Evolutionary conservation across 805 yeast species (phyloP).

Genomic region (Yarrowia sp.): DNA sequence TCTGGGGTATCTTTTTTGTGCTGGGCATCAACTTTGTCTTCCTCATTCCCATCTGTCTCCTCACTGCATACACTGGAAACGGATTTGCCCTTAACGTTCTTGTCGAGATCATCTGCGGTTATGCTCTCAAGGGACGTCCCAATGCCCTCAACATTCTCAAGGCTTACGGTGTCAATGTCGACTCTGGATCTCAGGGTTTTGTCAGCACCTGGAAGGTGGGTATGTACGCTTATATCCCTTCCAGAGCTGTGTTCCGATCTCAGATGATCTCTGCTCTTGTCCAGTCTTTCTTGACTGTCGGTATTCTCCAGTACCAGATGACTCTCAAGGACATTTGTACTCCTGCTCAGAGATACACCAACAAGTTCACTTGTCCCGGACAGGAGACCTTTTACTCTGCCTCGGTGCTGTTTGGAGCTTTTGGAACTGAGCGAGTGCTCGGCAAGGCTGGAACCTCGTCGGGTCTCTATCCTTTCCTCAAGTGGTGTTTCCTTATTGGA

Average conservation of each 20-base stretch:
- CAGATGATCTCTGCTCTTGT: constrained; percentile 46
- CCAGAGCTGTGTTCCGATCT: constrained; percentile 49
- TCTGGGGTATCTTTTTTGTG: constrained; percentile 60
- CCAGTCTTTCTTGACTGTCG: constrained; percentile 37
- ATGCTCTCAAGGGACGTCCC: constrained; percentile 60
- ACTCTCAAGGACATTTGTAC: constrained; percentile 37
- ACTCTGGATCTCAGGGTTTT: constrained; percentile 56
- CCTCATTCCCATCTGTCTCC: constrained; percentile 55
- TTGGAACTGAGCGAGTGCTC: constrained; percentile 50
- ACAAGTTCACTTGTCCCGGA: constrained; percentile 39
- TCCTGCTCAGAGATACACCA: not conserved
- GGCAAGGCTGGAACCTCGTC: constrained; percentile 27
- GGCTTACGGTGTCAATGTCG: constrained; percentile 59
- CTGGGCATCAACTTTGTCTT: constrained; percentile 52
- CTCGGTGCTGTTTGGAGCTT: constrained; percentile 46
- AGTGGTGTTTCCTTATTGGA: constrained; percentile 32
- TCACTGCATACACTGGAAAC: constrained; percentile 58
- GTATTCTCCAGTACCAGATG: constrained; percentile 38
- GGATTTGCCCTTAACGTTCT: constrained; percentile 58
- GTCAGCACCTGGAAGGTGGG: constrained; percentile 58
- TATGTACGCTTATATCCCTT: constrained; percentile 59
- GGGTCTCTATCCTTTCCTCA: constrained; percentile 31
- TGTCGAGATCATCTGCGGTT: constrained; percentile 63
- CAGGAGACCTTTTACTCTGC: constrained; percentile 50
- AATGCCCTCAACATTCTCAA: constrained; percentile 61